Conservation (phyloP, 169 alveolate species). For the Cryptosporidium canis region DNA sequence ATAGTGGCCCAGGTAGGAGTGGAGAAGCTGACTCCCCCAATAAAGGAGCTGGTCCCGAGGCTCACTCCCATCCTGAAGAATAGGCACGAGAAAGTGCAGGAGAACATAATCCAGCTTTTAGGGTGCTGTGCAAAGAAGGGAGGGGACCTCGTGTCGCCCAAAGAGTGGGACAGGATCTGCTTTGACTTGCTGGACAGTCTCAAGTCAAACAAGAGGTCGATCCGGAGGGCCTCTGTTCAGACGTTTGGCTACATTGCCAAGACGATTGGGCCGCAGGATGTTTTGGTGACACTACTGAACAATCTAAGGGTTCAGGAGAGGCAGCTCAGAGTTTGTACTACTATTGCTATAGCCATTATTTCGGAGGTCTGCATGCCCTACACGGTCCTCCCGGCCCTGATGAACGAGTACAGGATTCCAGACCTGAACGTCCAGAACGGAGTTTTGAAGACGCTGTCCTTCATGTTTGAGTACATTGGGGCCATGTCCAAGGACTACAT, state of each 20-base stretch:
- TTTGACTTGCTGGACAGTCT: conserved; percentile 97
- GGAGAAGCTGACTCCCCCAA: conserved; percentile 99
- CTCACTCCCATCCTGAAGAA: conserved; percentile 98
- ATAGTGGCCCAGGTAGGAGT: conserved; percentile 98
- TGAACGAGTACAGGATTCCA: conserved; percentile 99
- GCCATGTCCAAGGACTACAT: conserved; percentile 95
- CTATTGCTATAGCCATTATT: conserved; percentile 98
- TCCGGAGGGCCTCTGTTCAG: conserved; percentile 97
- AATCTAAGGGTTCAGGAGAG: conserved; percentile 98
- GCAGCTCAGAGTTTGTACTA: conserved; percentile 97
- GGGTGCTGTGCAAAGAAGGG: conserved; percentile 99
- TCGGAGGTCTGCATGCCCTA: conserved; percentile 99
- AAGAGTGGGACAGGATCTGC: conserved; percentile 99
- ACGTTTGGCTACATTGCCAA: conserved; percentile 99
- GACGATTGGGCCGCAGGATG: conserved; percentile 99
- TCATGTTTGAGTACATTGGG: conserved; percentile 98
- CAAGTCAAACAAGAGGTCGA: conserved; percentile 94
- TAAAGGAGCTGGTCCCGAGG: conserved; percentile 98
- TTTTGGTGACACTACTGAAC: conserved; percentile 91
- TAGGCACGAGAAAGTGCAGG: conserved; percentile 99
- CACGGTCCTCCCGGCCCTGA: conserved; percentile 98
- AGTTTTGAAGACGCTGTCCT: conserved; percentile 97
- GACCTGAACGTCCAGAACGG: conserved; percentile 99
- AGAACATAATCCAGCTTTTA: conserved; percentile 94
- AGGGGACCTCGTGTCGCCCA: conserved; percentile 98